Conservation (phyloP, 2,329 filamentous ascomycete species). For the Calonectria henricotiae region DNA sequence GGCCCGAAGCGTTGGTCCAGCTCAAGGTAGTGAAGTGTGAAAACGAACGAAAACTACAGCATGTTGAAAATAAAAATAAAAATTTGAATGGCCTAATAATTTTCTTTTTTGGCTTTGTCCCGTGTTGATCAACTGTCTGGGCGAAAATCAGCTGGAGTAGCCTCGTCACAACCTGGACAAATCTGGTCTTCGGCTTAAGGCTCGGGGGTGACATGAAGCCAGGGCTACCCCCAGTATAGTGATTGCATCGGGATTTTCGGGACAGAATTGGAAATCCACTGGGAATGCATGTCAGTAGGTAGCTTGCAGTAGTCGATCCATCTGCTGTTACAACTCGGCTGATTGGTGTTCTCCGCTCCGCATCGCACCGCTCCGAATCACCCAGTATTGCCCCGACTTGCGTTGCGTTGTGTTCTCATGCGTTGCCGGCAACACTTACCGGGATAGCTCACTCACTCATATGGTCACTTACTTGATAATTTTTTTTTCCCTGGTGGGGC, state of each 20-base stretch:
- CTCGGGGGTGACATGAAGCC: not conserved
- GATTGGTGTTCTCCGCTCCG: constrained; percentile 15
- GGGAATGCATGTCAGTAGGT: constrained; percentile 19
- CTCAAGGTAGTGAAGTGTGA: not conserved
- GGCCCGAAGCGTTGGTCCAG: not conserved
- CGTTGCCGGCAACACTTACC: constrained; percentile 1
- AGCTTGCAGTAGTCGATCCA: constrained; percentile 18
- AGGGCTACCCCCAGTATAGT: not conserved
- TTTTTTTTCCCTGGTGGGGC: constrained; percentile 10
- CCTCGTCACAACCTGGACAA: constrained; percentile 10
- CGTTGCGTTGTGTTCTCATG: not conserved
- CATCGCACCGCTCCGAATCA: constrained; percentile 20
- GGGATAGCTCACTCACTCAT: constrained; percentile 4
- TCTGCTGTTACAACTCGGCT: not conserved
- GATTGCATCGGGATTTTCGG: constrained; percentile 25
- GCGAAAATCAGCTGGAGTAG: not conserved
- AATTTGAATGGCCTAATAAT: not conserved
- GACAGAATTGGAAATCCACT: not conserved
- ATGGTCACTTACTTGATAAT: constrained; percentile 10
- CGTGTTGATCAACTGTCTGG: not conserved
- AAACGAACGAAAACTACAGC: not conserved
- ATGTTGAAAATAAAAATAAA: not conserved
- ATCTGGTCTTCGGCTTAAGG: not conserved
- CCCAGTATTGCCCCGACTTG: not conserved
- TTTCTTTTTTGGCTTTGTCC: not conserved